Conservation (phyloP, 2,329 filamentous ascomycete genomes). For the Colletotrichum eleusines region DNA sequence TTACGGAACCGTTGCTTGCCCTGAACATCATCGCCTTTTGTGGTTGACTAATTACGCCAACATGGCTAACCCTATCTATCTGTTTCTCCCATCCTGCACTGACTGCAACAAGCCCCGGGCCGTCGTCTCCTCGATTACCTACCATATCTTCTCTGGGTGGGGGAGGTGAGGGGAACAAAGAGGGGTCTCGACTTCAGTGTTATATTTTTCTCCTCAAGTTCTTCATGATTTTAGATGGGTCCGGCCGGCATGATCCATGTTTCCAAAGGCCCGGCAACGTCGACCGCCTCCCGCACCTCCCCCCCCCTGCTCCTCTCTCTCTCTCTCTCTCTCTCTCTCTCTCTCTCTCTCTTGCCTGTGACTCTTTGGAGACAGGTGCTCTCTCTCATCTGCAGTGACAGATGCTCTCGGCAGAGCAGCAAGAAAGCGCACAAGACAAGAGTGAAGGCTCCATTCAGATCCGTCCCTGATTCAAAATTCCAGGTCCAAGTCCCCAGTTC, state of each 20-base stretch:
- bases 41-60: neutral
- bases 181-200: neutral
- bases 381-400: conserved; percentile 24
- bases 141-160: conserved; percentile 8
- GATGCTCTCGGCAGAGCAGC: conserved; percentile 17
- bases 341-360: neutral
- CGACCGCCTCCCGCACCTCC: conserved; percentile 20
- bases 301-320: neutral
- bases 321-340: conserved; percentile 14
- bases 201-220: neutral
- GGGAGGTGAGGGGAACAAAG: neutral
- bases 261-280: conserved; percentile 6
- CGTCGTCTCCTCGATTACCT: no score
- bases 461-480: neutral
- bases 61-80: conserved; percentile 11
- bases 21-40: conserved; percentile 19
- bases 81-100: conserved; percentile 6
- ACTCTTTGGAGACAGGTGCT: conserved; percentile 27
- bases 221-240: conserved; percentile 28
- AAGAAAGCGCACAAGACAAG: conserved; percentile 7
- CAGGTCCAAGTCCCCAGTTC: conserved; percentile 11
- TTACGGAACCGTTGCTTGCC: conserved; percentile 9
- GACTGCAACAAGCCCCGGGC: conserved; percentile 16
- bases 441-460: conserved; percentile 21
- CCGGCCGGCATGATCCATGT: conserved; percentile 18